Evolutionary conservation across 495 filamentous ascomycete genomes (phyloP).

Genomic region (Jackrogersella multiformis): DNA sequence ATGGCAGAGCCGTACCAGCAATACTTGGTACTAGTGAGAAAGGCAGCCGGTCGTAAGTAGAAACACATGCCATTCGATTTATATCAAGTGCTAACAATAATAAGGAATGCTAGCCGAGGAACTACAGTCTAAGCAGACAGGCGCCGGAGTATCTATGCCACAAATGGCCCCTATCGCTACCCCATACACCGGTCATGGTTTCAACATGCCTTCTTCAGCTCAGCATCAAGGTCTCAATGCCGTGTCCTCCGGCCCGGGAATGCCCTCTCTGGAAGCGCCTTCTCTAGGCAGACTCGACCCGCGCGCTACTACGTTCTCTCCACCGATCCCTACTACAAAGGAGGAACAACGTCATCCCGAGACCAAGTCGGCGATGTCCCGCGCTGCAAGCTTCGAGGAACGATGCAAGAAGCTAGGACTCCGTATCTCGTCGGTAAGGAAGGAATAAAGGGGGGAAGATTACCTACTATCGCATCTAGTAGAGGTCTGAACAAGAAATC

Average conservation of each 20-base stretch:
- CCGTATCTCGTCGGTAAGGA: constrained; percentile 9
- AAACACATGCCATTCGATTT: not conserved
- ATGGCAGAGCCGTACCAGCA: not conserved
- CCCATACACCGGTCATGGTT: not conserved
- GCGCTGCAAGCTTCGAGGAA: constrained; percentile 4
- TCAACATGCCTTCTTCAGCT: too few species aligned
- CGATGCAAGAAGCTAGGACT: constrained; percentile 26
- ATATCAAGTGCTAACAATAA: not conserved
- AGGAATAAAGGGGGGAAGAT: not conserved
- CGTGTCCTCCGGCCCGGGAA: not conserved
- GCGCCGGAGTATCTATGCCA: too few species aligned
- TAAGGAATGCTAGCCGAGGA: constrained; percentile 5
- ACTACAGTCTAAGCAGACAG: not conserved
- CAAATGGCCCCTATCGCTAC: not conserved
- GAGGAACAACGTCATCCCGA: not conserved
- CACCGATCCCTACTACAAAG: not conserved
- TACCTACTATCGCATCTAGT: not conserved
- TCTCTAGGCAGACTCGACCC: not conserved
- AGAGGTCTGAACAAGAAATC: not conserved
- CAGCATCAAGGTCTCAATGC: not conserved
- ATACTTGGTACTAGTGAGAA: constrained; percentile 11
- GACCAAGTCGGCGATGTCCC: not conserved
- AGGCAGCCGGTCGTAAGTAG: constrained; percentile 13
- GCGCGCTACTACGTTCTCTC: not conserved
- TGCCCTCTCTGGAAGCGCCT: too few species aligned